Evolutionary conservation across 306 rosid genomes (phyloP).

Genomic region (Citrullus amarus): DNA sequence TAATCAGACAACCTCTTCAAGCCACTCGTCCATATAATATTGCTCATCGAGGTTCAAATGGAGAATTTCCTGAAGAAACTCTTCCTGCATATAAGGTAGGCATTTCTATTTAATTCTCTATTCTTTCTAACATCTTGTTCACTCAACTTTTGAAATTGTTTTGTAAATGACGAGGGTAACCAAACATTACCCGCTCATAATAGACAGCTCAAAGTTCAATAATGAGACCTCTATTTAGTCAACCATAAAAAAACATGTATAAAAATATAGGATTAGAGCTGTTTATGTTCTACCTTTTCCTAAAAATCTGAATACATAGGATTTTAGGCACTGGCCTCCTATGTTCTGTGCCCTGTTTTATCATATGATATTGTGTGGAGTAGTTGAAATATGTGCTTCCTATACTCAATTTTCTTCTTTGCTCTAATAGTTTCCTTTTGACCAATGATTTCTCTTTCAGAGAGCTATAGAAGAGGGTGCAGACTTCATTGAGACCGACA

Average conservation of each 20-base stretch:
- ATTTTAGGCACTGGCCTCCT: neutral
- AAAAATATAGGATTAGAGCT: neutral
- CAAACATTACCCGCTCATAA: neutral
- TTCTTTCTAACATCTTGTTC: neutral
- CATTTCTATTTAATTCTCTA: neutral
- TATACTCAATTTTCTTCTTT: neutral
- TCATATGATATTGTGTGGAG: neutral
- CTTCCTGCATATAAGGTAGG: slow-evolving; percentile 57
- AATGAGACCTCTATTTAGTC: neutral
- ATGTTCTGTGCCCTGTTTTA: neutral
- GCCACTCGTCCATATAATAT: slow-evolving; percentile 63
- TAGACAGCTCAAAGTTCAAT: neutral
- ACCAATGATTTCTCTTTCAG: slow-evolving; percentile 24
- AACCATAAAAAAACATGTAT: neutral
- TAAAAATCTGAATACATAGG: neutral
- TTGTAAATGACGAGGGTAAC: neutral
- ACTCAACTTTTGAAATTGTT: neutral
- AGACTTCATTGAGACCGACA: slow-evolving; percentile 92
- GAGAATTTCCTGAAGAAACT: slow-evolving; percentile 93
- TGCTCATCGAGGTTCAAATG: slow-evolving; percentile 93
- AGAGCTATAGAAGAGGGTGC: slow-evolving; percentile 94
- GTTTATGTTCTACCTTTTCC: neutral
- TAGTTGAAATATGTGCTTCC: neutral
- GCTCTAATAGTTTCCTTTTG: neutral
- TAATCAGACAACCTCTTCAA: slow-evolving; percentile 41